Conservation (phyloP, 2,329 filamentous ascomycete species). For the Talaromyces sp. region DNA sequence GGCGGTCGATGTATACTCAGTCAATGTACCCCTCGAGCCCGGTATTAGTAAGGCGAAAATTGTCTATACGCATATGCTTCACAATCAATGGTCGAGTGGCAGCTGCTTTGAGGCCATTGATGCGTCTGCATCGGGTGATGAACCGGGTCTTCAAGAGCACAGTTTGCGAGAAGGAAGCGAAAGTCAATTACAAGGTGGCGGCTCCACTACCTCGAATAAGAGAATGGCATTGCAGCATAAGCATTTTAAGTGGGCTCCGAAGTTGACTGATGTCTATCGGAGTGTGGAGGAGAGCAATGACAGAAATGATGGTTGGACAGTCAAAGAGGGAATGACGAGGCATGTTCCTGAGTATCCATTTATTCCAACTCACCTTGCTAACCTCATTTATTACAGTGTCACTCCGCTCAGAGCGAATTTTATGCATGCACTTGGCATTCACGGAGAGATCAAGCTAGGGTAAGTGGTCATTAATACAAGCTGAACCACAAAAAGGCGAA, state of each 20-base stretch:
- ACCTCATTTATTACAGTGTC: slow-evolving; percentile 55
- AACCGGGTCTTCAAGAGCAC: slow-evolving; percentile 65
- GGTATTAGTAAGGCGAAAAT: slow-evolving; percentile 69
- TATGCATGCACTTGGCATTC: slow-evolving; percentile 66
- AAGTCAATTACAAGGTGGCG: slow-evolving; percentile 28
- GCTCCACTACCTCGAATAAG: slow-evolving; percentile 26
- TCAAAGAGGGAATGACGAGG: slow-evolving; percentile 84
- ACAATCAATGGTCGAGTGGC: slow-evolving; percentile 84
- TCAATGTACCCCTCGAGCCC: slow-evolving; percentile 84
- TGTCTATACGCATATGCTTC: slow-evolving; percentile 79
- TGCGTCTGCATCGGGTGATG: slow-evolving; percentile 57
- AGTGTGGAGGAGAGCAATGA: slow-evolving; percentile 75
- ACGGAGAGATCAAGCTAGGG: slow-evolving; percentile 69
- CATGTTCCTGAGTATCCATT: slow-evolving; percentile 33
- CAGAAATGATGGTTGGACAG: slow-evolving; percentile 89
- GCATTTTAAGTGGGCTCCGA: slow-evolving; percentile 92
- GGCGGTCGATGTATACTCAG: slow-evolving; percentile 78
- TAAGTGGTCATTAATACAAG: slow-evolving; percentile 55
- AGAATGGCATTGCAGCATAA: slow-evolving; percentile 63
- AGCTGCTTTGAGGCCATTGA: slow-evolving; percentile 82
- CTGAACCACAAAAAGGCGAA: slow-evolving; percentile 19
- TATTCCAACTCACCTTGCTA: background rate
- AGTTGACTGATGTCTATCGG: slow-evolving; percentile 79
- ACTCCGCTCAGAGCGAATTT: slow-evolving; percentile 92
- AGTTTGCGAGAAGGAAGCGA: slow-evolving; percentile 65